These are phyloP conservation scores for Erysiphe neolycopersici DNA, from an alignment of 2,329 filamentous ascomycete genomes.

Conservation along the genomic window DNA sequence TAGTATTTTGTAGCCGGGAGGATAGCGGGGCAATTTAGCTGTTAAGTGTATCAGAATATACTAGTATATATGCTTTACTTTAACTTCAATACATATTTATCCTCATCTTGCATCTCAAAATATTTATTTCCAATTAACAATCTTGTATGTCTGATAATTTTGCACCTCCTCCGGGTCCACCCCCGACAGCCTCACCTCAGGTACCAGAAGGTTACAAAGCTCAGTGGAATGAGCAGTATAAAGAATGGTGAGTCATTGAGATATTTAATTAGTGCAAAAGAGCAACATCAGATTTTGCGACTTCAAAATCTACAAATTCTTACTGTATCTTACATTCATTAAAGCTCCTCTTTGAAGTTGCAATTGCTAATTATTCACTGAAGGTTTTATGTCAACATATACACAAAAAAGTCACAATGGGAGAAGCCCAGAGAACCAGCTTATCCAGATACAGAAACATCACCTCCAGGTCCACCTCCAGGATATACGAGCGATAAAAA, in stretches of 20 bases:
- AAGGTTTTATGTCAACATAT: constrained; percentile 77
- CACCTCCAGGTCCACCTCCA: constrained; percentile 30
- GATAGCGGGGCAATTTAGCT: too few species aligned
- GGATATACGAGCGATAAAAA: constrained; percentile 17
- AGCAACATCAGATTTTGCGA: too few species aligned
- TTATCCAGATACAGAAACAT: constrained; percentile 26
- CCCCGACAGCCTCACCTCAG: constrained; percentile 18
- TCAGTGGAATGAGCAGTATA: constrained; percentile 68
- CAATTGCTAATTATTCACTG: constrained; percentile 3
- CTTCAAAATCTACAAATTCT: too few species aligned
- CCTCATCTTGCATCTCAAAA: too few species aligned
- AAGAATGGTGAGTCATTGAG: constrained; percentile 31
- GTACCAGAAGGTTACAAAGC: constrained; percentile 59
- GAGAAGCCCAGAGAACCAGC: constrained; percentile 50
- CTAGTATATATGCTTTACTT: too few species aligned
- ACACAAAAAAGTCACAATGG: constrained; percentile 80
- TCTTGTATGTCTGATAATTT: constrained; percentile 11
- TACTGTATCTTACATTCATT: too few species aligned
- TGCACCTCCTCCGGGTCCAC: constrained; percentile 14
- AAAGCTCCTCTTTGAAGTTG: too few species aligned
- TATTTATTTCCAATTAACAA: not conserved
- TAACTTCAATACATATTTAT: too few species aligned
- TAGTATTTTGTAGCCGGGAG: too few species aligned
- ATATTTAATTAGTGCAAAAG: not conserved
- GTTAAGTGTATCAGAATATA: too few species aligned